These are phyloP conservation scores for Plasmodium inui DNA, from an alignment of 169 alveolate genomes.

Conservation along the genomic window DNA sequence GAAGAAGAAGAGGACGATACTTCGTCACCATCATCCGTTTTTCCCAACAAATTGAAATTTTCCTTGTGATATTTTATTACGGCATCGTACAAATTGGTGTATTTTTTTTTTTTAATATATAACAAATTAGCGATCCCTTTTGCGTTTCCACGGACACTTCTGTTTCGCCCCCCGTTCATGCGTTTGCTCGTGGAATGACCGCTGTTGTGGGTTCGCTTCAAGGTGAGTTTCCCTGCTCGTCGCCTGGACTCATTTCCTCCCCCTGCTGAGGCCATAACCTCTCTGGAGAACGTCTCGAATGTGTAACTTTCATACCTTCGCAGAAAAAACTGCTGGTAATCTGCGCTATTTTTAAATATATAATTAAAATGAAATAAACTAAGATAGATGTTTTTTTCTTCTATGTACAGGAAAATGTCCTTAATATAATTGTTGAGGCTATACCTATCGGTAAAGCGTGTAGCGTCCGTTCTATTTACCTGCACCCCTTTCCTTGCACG, in stretches of 20 bases:
- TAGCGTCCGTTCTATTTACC: background rate
- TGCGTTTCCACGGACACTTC: background rate
- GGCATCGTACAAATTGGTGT: constrained; percentile 18
- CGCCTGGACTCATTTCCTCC: background rate
- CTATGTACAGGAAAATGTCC: constrained; percentile 63
- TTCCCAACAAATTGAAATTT: constrained; percentile 18
- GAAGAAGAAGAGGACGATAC: background rate
- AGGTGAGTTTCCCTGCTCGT: background rate
- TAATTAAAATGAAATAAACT: constrained; percentile 52
- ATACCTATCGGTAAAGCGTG: constrained; percentile 3
- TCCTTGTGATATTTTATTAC: constrained; percentile 21
- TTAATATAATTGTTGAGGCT: constrained; percentile 34
- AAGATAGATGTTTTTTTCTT: constrained; percentile 47
- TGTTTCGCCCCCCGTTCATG: background rate
- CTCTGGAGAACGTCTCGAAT: constrained; percentile 3
- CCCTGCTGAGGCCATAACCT: background rate
- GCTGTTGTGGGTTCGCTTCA: background rate
- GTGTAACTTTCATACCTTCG: constrained; percentile 36
- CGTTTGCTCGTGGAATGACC: background rate
- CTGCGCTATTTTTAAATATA: constrained; percentile 26
- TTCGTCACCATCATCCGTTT: background rate
- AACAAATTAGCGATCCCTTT: background rate
- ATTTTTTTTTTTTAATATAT: constrained; percentile 44
- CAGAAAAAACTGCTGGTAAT: background rate
- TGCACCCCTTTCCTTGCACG: background rate